Evolutionary conservation across 1,284 basidiomycete species (phyloP), one percentile per base, ranked within the genome.

Genomic region (Malassezia furfur): DNA sequence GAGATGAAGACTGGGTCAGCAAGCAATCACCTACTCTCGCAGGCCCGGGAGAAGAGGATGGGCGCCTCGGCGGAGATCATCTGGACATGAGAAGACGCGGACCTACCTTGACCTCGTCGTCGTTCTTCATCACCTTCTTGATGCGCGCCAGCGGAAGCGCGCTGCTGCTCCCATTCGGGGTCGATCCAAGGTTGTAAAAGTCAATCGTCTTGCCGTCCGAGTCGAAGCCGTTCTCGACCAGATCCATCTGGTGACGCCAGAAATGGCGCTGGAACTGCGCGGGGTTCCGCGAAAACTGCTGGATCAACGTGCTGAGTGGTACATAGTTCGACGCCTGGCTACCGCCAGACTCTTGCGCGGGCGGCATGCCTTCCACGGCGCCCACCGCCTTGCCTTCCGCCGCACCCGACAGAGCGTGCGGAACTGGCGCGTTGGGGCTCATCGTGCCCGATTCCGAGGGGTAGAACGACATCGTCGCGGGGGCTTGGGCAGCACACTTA

Each of bases 11-110:
- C 67, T 64, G 50, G 12, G 28, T 25, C n/a, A 48, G 11, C 5
- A 15, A 35, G 5, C 35, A 17, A 17, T 17, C 10, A 58, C 63
- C 34, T 49, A 68, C 66, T 74, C 56, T 75, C 73, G 54, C 73
- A 75, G 2, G 70, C 72, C 22, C 72, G 47, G 3, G 72, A 72
- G 47, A 75, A 68, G 6, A 75, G 48, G 45, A 75, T 72, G 8
- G 70, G 69, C 30, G 71, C 72, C 44, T 75, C 73, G 8, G 72
- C 68, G 1, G 72, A 72, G 41, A 75, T 73, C 69, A 73, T 72
- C 67, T 60, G 45, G 5, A 40, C 3, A 19, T 31, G 21, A 19
- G n/a, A 8, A 32, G 15, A 15, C 5, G 11, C 15, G 22, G 10
- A 30, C 37, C 28, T 48, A 64, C 62, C 50, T 71, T 72, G 53